A percentile compares a stretch with the other conserved stretches of the same genome.
These are phyloP conservation scores for Hyphopichia buzzinii DNA, from an alignment of 1,139 yeast species.

Conservation along the genomic window DNA sequence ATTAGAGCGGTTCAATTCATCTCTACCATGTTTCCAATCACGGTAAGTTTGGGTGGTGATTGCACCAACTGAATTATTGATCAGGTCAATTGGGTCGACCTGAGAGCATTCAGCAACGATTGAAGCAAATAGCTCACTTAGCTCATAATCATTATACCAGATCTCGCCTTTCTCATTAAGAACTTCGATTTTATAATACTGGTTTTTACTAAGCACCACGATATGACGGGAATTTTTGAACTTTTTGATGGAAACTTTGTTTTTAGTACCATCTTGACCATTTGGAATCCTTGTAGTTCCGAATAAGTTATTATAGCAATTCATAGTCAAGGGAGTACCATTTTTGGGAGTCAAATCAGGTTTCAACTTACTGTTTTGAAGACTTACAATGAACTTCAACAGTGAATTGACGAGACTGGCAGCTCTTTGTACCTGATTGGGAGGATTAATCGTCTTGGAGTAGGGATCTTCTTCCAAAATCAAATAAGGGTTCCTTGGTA, in stretches of 20 bases:
- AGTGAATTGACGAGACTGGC: conserved; percentile 65
- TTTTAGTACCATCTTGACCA: conserved; percentile 22
- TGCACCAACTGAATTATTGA: conserved; percentile 62
- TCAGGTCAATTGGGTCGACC: conserved; percentile 38
- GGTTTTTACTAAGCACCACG: conserved; percentile 58
- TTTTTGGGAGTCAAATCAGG: conserved; percentile 57
- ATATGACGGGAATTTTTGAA: conserved; percentile 45
- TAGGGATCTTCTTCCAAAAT: conserved; percentile 73
- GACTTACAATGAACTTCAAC: conserved; percentile 59
- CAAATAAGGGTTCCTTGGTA: conserved; percentile 75
- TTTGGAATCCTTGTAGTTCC: conserved; percentile 66
- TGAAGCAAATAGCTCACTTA: conserved; percentile 47
- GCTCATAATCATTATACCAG: conserved; percentile 56
- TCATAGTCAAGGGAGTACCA: conserved; percentile 59
- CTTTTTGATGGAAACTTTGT: conserved; percentile 27
- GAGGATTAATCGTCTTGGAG: conserved; percentile 51
- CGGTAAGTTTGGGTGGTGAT: conserved; percentile 66
- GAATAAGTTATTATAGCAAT: conserved; percentile 61
- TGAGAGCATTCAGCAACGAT: conserved; percentile 46
- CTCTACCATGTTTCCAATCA: conserved; percentile 61
- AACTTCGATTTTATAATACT: conserved; percentile 61
- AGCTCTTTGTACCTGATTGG: conserved; percentile 65
- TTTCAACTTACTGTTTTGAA: conserved; percentile 51
- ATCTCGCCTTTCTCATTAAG: conserved; percentile 38
- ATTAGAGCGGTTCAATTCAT: conserved; percentile 47